phyloP scores from a whole-genome alignment of 2,329 filamentous ascomycete species.

The Penicillium sp. region DNA sequence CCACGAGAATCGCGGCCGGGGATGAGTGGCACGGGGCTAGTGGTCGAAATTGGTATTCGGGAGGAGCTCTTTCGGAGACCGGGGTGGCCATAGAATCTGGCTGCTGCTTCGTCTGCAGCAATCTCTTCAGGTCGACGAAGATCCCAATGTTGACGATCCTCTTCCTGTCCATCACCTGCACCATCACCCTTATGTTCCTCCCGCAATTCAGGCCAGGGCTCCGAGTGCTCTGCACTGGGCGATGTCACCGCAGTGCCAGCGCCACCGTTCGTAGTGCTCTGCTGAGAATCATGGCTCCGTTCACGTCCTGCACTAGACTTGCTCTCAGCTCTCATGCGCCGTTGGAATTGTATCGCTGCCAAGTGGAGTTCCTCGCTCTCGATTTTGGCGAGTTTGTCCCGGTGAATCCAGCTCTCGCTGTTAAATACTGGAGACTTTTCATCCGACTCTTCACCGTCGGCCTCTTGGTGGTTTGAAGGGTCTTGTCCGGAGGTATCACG shows the following conservation, averaged over 20 bases:
- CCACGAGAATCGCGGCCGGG: constrained; percentile 73
- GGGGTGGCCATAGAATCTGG: constrained; percentile 59
- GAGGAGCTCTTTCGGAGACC: constrained; percentile 67
- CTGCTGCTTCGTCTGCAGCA: constrained; percentile 53
- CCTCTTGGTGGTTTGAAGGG: constrained; percentile 30
- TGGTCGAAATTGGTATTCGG: constrained; percentile 83
- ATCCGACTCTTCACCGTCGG: constrained; percentile 24
- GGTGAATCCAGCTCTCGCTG: constrained; percentile 55
- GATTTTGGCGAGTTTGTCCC: constrained; percentile 55
- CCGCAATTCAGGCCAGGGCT: constrained; percentile 40
- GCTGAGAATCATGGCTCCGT: constrained; percentile 42
- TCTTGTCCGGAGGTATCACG: constrained; percentile 42
- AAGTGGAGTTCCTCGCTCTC: constrained; percentile 56
- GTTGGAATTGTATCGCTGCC: constrained; percentile 49
- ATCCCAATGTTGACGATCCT: constrained; percentile 66
- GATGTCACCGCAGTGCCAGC: constrained; percentile 29
- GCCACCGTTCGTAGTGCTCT: constrained; percentile 24
- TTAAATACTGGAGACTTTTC: constrained; percentile 29
- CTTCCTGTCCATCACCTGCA: constrained; percentile 43
- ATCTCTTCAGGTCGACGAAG: constrained; percentile 78
- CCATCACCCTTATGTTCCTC: constrained; percentile 46
- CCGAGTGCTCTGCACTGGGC: constrained; percentile 33
- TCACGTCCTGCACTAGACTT: constrained; percentile 41
- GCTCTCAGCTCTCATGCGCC: constrained; percentile 40
- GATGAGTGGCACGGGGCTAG: constrained; percentile 77